Percentiles rank a stretch among this genome's conserved stretches.
Conservation (phyloP, 805 yeast genomes). For the Candida nemodendra region DNA sequence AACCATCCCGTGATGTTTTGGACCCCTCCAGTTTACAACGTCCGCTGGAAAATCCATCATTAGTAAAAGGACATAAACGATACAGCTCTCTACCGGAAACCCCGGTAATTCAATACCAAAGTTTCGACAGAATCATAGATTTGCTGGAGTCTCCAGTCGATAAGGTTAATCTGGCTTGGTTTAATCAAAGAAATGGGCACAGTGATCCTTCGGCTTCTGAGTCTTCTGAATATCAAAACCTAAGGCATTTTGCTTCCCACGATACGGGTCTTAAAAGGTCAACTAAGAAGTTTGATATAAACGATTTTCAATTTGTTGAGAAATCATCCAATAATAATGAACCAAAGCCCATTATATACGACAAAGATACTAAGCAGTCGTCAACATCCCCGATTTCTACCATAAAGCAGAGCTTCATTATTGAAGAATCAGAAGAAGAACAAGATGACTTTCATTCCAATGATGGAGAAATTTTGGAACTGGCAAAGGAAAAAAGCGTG, state of each 20-base stretch:
- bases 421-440: constrained; percentile 7
- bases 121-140: too few relatives aligned
- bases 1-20: neutral
- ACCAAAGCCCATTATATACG: too few relatives aligned
- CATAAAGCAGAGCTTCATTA: constrained; percentile 18
- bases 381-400: constrained; percentile 23
- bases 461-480: too few relatives aligned
- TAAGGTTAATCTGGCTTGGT: constrained; percentile 7
- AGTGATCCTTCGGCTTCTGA: constrained; percentile 1
- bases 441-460: too few relatives aligned
- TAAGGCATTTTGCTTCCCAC: constrained; percentile 33
- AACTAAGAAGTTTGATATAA: constrained; percentile 5
- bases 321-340: neutral
- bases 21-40: too few relatives aligned
- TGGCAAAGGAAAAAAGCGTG: constrained; percentile 1
- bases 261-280: constrained; percentile 28
- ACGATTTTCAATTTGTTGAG: constrained; percentile 15
- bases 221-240: constrained; percentile 12
- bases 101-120: constrained; percentile 4
- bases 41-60: neutral
- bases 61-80: constrained; percentile 13
- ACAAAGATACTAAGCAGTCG: neutral
- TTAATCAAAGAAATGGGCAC: neutral
- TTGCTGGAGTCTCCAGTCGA: constrained; percentile 12
- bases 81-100: constrained; percentile 27